Evolutionary conservation across 441 rosid species (phyloP).

Genomic region (Viola pubescens): DNA sequence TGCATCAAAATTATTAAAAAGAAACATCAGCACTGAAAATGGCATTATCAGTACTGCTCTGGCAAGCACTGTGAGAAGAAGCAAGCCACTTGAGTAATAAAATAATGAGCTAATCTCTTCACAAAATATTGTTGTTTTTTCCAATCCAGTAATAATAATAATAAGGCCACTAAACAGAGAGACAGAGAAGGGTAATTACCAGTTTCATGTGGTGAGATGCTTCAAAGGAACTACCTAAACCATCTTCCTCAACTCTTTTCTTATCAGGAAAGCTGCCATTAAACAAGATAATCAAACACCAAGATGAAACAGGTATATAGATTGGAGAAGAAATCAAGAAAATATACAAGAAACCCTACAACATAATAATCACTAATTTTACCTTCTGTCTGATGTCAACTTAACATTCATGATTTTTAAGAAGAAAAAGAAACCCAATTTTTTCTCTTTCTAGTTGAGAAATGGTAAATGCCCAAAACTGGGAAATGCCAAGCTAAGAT

Average conservation of each 20-base stretch:
- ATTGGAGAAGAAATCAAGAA: slow-evolving; percentile 18
- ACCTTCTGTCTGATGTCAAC: slow-evolving; percentile 25
- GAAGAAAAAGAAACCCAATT: not conserved
- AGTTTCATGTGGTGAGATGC: slow-evolving; percentile 47
- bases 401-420: not conserved
- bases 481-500: slow-evolving; percentile 1
- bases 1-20: slow-evolving; percentile 3
- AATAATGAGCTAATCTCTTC: slow-evolving; percentile 28
- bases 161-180: slow-evolving; percentile 7
- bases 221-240: slow-evolving; percentile 33
- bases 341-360: slow-evolving; percentile 14
- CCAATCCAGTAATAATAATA: slow-evolving; percentile 13
- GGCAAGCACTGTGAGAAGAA: slow-evolving; percentile 7
- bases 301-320: slow-evolving; percentile 15
- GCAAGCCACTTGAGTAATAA: slow-evolving; percentile 23
- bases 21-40: not conserved
- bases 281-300: slow-evolving; percentile 20
- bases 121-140: not conserved
- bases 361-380: slow-evolving; percentile 4
- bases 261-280: slow-evolving; percentile 64
- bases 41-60: slow-evolving; percentile 15
- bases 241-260: slow-evolving; percentile 43
- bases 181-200: slow-evolving; percentile 32
- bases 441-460: too few species aligned
- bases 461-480: not conserved